Evolutionary conservation across 805 yeast species (phyloP).

Genomic region (Dipodascus albidus): DNA sequence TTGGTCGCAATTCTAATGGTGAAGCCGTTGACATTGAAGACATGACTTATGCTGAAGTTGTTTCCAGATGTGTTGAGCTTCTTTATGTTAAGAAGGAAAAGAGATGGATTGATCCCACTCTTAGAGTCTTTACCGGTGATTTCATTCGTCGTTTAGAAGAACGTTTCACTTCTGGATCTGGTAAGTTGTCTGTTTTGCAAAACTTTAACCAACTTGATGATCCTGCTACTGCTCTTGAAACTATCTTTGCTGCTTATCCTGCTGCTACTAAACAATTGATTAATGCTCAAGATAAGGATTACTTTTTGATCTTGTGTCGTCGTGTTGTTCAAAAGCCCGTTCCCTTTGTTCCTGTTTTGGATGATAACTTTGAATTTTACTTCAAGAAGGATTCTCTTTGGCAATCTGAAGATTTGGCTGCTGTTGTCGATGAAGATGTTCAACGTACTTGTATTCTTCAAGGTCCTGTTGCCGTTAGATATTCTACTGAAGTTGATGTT

Average conservation of each 20-base stretch:
- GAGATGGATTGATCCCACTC: conserved; percentile 80
- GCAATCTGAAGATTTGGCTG: conserved; percentile 96
- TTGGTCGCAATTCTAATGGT: conserved; percentile 59
- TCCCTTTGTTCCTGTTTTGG: conserved; percentile 93
- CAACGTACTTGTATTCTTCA: conserved; percentile 98
- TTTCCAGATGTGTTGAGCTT: conserved; percentile 76
- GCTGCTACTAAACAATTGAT: conserved; percentile 70
- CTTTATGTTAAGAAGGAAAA: conserved; percentile 67
- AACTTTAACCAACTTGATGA: conserved; percentile 50
- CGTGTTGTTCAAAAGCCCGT: conserved; percentile 91
- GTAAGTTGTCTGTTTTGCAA: conserved; percentile 55
- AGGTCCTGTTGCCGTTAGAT: conserved; percentile 97
- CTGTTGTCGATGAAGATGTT: conserved; percentile 92
- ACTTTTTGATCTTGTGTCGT: conserved; percentile 71
- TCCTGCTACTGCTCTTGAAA: conserved; percentile 51
- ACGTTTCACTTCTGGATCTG: conserved; percentile 56
- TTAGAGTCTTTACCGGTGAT: conserved; percentile 79
- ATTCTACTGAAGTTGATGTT: conserved; percentile 74
- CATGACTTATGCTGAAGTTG: conserved; percentile 91
- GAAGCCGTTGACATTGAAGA: conserved; percentile 87
- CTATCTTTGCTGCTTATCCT: conserved; percentile 59
- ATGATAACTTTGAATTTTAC: conserved; percentile 87
- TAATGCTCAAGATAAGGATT: conserved; percentile 92
- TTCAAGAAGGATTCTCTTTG: conserved; percentile 98
- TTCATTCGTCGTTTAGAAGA: conserved; percentile 93